phyloP scores from a whole-genome alignment of 441 rosid species.

The Pelargonium cotyledonis region DNA sequence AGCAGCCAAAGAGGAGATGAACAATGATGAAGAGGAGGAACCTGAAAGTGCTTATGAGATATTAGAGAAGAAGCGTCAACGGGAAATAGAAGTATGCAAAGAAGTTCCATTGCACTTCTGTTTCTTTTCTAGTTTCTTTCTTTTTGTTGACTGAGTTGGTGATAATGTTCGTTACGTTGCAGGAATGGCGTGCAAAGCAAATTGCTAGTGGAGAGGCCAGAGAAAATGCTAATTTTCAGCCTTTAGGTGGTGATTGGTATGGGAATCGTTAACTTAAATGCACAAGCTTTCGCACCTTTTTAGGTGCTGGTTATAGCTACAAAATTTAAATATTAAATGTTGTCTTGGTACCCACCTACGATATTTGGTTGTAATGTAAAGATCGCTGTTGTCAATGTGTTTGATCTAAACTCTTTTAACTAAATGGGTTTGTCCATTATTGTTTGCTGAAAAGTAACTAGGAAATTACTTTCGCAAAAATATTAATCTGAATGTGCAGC shows the following conservation, averaged over 20 bases:
- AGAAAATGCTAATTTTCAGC: conserved; percentile 96
- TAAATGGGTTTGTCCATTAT: background rate
- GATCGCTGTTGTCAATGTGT: background rate
- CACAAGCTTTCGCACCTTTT: background rate
- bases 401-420: background rate
- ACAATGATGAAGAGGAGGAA: conserved; percentile 75
- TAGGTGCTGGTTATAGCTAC: background rate
- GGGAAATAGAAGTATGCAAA: conserved; percentile 64
- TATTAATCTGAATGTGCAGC: background rate
- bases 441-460: background rate
- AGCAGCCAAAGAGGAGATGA: conserved; percentile 93
- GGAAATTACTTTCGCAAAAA: background rate
- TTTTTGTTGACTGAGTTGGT: background rate
- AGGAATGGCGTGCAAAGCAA: conserved; percentile 87
- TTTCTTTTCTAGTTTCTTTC: conserved; percentile 4
- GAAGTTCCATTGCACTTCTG: background rate
- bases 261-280: conserved; percentile 9
- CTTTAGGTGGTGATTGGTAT: conserved; percentile 92
- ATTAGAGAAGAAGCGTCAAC: conserved; percentile 65
- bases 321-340: background rate
- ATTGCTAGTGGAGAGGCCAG: conserved; percentile 88
- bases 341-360: background rate
- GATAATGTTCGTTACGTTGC: conserved; percentile 20
- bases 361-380: background rate
- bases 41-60: conserved; percentile 56